A percentile compares a stretch with the other conserved stretches of the same genome.
Evolutionary conservation across 1,139 yeast species (phyloP).

Genomic region (Hyphopichia wangnamkhiaoensis): DNA sequence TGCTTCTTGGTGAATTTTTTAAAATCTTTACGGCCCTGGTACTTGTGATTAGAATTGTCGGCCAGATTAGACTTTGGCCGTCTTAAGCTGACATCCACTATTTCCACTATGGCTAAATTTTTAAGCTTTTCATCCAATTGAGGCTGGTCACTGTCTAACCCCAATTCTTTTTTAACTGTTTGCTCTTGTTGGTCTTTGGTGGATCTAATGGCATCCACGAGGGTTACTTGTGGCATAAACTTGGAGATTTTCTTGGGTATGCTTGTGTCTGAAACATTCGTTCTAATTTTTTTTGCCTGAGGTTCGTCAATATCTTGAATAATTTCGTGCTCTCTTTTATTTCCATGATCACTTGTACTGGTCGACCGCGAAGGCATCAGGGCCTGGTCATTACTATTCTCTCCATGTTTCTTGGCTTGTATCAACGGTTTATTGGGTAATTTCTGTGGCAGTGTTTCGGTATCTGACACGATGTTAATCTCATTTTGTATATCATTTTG

Average conservation of each 20-base stretch:
- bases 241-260: constrained; percentile 14
- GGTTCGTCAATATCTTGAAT: background rate
- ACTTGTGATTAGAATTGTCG: constrained; percentile 8
- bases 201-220: constrained; percentile 36
- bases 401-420: background rate
- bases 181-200: constrained; percentile 30
- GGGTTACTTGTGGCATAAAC: constrained; percentile 21
- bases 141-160: constrained; percentile 18
- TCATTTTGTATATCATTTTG: no score
- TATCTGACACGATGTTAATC: no score
- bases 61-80: constrained; percentile 5
- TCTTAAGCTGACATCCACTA: constrained; percentile 25
- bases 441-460: no score
- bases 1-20: constrained; percentile 35
- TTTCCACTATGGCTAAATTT: constrained; percentile 38
- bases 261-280: no score
- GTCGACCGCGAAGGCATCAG: no score
- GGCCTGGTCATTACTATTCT: background rate
- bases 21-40: constrained; percentile 35
- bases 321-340: background rate
- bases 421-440: no score
- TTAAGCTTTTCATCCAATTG: constrained; percentile 13
- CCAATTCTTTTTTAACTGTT: constrained; percentile 29
- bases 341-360: background rate
- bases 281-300: background rate